Evolutionary conservation across 23 red algal genomes (phyloP).

Genomic region (Pyropia haitanensis): DNA sequence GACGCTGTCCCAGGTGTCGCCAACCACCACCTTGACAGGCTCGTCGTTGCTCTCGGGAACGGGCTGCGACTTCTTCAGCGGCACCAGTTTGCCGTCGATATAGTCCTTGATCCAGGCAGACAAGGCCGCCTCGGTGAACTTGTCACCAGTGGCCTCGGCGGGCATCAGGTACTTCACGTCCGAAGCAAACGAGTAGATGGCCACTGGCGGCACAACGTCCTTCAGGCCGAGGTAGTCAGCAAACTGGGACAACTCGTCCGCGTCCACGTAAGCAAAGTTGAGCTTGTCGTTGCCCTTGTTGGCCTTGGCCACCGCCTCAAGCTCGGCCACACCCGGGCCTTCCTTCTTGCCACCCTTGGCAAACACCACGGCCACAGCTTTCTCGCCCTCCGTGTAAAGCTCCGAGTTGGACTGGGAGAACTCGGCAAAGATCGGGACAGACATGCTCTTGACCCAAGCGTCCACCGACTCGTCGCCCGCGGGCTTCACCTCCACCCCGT

Average conservation of each 20-base stretch:
- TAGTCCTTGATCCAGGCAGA: conserved; percentile 55
- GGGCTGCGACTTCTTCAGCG: conserved; percentile 50
- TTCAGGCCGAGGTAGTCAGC: conserved; percentile 54
- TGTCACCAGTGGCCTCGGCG: conserved; percentile 10
- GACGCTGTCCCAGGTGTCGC: conserved; percentile 60
- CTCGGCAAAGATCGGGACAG: conserved; percentile 45
- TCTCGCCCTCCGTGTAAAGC: conserved; percentile 43
- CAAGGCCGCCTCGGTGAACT: conserved; percentile 26
- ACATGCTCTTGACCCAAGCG: conserved; percentile 34
- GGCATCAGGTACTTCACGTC: conserved; percentile 57
- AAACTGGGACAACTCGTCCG: conserved; percentile 33
- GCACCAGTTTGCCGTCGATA: conserved; percentile 46
- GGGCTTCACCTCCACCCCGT: conserved; percentile 18
- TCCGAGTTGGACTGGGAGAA: conserved; percentile 67
- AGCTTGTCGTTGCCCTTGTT: conserved; percentile 41
- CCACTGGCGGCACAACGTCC: conserved; percentile 34
- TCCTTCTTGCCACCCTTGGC: conserved; percentile 27
- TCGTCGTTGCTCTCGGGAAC: conserved; percentile 45
- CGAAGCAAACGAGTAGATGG: conserved; percentile 43
- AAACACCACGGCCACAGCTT: conserved; percentile 56
- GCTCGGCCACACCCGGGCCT: not conserved
- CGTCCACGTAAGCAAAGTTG: conserved; percentile 51
- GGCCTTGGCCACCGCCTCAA: conserved; percentile 46
- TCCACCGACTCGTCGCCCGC: conserved; percentile 15
- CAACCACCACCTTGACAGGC: conserved; percentile 74